Evolutionary conservation across 2,329 filamentous ascomycete genomes (phyloP).

Genomic region (Fusarium sterilihyphosum): DNA sequence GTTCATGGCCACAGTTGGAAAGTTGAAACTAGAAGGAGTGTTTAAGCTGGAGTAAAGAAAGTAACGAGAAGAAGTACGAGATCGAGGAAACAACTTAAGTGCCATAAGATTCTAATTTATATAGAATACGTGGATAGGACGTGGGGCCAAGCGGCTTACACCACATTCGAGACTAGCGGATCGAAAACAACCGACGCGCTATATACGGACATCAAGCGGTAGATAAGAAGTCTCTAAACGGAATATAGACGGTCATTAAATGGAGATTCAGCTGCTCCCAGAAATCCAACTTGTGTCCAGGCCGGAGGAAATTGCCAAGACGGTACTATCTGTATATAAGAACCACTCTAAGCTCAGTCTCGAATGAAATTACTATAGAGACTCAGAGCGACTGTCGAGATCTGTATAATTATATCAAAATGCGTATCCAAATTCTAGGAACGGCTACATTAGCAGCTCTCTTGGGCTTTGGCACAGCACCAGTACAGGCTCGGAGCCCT

Average conservation of each 20-base stretch:
- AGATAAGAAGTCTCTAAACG: too few species aligned
- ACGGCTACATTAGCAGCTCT: neutral
- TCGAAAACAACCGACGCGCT: neutral
- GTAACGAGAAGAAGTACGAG: fast-evolving
- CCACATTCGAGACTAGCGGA: neutral
- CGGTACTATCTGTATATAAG: neutral
- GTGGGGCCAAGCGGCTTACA: neutral
- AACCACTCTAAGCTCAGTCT: neutral
- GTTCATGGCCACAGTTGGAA: neutral
- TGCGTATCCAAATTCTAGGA: neutral
- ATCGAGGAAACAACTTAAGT: fast-evolving
- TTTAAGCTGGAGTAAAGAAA: neutral
- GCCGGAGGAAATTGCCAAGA: neutral
- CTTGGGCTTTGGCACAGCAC: neutral
- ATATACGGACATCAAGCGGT: neutral
- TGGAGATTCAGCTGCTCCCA: too few species aligned
- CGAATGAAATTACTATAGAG: neutral
- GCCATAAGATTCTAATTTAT: neutral
- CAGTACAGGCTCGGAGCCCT: neutral
- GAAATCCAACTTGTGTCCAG: neutral
- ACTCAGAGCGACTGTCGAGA: fast-evolving
- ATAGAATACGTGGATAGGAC: neutral
- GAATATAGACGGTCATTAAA: neutral
- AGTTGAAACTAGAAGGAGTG: neutral
- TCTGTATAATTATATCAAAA: neutral